Evolutionary conservation across 257 asterid genomes (phyloP).

Genomic region (Parsonsia alboflavescens): DNA sequence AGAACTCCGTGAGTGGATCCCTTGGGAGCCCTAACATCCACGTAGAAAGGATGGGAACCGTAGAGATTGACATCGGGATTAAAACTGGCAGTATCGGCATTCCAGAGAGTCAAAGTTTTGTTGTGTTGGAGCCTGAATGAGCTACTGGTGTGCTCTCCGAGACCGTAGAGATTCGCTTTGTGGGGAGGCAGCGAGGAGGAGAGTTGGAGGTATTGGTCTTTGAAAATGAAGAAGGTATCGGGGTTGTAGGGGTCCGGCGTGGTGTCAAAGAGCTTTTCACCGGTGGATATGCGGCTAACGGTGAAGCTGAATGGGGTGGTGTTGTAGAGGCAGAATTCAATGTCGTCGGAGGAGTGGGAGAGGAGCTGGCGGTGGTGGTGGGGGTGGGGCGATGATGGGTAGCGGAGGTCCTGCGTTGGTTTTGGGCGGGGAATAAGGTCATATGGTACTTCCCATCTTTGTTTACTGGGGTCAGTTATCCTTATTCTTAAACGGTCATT

Average conservation of each 20-base stretch:
- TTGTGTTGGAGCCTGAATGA: constrained; percentile 47
- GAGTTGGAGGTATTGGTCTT: constrained; percentile 81
- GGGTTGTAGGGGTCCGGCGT: constrained; percentile 20
- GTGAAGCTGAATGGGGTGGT: constrained; percentile 39
- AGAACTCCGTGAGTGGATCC: constrained; percentile 73
- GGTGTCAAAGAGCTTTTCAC: constrained; percentile 37
- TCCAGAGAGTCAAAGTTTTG: constrained; percentile 81
- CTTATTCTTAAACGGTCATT: constrained; percentile 32
- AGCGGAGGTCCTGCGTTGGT: background rate
- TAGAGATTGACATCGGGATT: constrained; percentile 62
- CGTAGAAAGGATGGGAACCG: constrained; percentile 86
- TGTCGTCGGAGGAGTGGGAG: constrained; percentile 27
- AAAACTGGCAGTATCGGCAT: constrained; percentile 57
- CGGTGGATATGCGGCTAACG: constrained; percentile 30
- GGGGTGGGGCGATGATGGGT: background rate
- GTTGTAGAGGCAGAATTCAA: constrained; percentile 29
- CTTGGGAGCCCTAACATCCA: constrained; percentile 66
- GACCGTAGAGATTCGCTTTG: constrained; percentile 61
- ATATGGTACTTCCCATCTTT: constrained; percentile 43
- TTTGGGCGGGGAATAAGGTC: constrained; percentile 30
- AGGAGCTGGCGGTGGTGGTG: constrained; percentile 12
- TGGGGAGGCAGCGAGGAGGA: constrained; percentile 56
- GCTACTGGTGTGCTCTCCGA: constrained; percentile 81
- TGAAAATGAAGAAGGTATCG: constrained; percentile 35
- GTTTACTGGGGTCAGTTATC: constrained; percentile 29